Base-by-base conservation (phyloP, 202 grass and related monocot species). In the Panicum hallii region DNA sequence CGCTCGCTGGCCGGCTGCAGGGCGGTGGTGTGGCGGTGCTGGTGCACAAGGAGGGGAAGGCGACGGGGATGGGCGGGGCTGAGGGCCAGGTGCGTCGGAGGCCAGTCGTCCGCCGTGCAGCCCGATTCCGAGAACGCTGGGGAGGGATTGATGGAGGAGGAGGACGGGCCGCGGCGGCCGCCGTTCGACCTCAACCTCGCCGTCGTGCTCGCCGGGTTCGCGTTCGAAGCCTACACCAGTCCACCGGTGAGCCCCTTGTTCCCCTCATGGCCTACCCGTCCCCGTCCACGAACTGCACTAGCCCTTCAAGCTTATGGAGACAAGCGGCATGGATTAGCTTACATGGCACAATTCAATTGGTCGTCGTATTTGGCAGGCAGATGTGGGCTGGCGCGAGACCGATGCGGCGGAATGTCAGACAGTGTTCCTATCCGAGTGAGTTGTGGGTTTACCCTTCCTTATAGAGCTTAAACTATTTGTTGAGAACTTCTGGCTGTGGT, bases 151-250 rank as follows among this genome's bases (percentile, higher is more conserved):
- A 70, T 38, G 9, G 80, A 32, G 50, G 53, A 36, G 80, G 85
- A 77, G 70, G 85, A 56, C 38, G 46, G 56, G 76, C 14, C 56
- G 83, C 40, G 1, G 77, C 64, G 77, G 41, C 71, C 64, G 65
- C 77, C 82, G 64, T 91, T 87, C 70, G 89, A 88, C 72, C 85
- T 91, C 81, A 95, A 98, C 82, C 90, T 98, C 26, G 95, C 95
- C 63, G 93, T 98, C 73, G 93, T 98, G 72, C 90, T 98, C 75
- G 93, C 95, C 11, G 95, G 95, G 62, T 98, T 98, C 64, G 95
- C 95, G 14, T 98, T 98, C 77, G 95, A 98, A 61, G 83, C 95
- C 32, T 98, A 98, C 75, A 93, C 80, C 41, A 95, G 83, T 75
- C 93, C 93, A 66, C 95, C 91, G 53, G 95, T 98, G 50, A 91